Base-by-base conservation (phyloP, 768 basidiomycete genomes). In the Tricholomella constricta region DNA sequence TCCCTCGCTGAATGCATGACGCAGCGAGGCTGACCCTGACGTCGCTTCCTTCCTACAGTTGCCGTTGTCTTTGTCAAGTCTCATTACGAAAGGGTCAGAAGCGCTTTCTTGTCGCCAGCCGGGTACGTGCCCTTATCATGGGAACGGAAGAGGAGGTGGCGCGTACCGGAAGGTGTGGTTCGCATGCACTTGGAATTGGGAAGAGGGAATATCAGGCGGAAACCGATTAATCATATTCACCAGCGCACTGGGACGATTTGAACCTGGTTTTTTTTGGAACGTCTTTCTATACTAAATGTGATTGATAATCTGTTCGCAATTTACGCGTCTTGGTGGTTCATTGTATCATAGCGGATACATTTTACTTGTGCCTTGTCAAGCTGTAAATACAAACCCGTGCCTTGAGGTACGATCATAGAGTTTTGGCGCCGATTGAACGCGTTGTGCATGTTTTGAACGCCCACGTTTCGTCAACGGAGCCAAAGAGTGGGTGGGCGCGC, bases 281-380 rank as follows among this genome's bases (percentile, higher is more conserved):
- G 51, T 37, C n/a, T 27, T 32, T 20, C 31, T 34, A 42, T 49
- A 57, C 50, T 57, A 45, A 60, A 52, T 56, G 31, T 57, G 43
- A 47, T 48, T 43, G 43, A 45, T 60, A 56, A 60, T 60, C 52
- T 60, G 35, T 12, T 47, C 31, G 45, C 54, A 50, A 56, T 38
- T 52, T 59, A 47, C 41, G 35, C 27, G 56, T 58, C 46, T 53
- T 55, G 53, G 41, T 50, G n/a, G 40, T 45, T 45, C 48, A 40
- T 44, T 60, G 56, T 61, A 60, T 53, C 45, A 57, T 60, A 54
- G 52, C 17, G 58, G 58, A 59, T 59, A 56, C 48, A 51, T 32
- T 36, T 40, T 49, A 31, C 11, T 36, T 8, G 54, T 14, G 36
- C 38, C 49, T 10, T 32, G n/a, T n/a, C n/a, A n/a, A n/a, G n/a